Evolutionary conservation across 2,329 filamentous ascomycete genomes (phyloP).

Genomic region (Rugonectria rugulosa): DNA sequence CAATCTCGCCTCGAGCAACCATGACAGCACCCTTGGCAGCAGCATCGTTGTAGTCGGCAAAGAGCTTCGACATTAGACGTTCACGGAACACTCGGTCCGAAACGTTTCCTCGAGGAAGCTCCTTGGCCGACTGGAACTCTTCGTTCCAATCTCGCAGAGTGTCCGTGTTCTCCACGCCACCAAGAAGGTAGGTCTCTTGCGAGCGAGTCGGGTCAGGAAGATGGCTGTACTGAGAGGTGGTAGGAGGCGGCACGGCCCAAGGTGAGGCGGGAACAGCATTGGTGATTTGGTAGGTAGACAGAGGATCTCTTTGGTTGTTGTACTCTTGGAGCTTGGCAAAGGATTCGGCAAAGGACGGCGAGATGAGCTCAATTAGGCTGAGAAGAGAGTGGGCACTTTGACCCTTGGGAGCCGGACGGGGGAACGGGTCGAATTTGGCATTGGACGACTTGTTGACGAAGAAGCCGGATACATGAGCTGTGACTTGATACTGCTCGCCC

Average conservation of each 20-base stretch:
- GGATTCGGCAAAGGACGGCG: conserved; percentile 79
- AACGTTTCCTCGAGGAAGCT: conserved; percentile 90
- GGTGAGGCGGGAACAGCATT: conserved; percentile 92
- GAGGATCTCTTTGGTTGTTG: conserved; percentile 84
- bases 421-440: conserved; percentile 91
- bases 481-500: conserved; percentile 94
- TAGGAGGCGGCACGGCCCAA: conserved; percentile 81
- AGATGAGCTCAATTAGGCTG: conserved; percentile 78
- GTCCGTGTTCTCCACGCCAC: conserved; percentile 92
- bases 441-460: conserved; percentile 97
- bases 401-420: conserved; percentile 79
- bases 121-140: conserved; percentile 95
- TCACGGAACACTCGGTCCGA: conserved; percentile 97
- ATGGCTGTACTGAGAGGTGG: conserved; percentile 72
- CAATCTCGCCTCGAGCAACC: conserved; percentile 90
- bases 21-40: conserved; percentile 90
- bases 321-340: conserved; percentile 84
- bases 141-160: conserved; percentile 98
- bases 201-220: conserved; percentile 85
- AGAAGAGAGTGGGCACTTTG: conserved; percentile 86
- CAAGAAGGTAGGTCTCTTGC: conserved; percentile 90
- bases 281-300: conserved; percentile 94
- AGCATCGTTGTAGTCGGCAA: conserved; percentile 97
- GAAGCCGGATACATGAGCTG: conserved; percentile 92
- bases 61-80: conserved; percentile 91